Conservation (phyloP, 108 stramenopile genomes). For the Cyclotella choctawhatcheeana region DNA sequence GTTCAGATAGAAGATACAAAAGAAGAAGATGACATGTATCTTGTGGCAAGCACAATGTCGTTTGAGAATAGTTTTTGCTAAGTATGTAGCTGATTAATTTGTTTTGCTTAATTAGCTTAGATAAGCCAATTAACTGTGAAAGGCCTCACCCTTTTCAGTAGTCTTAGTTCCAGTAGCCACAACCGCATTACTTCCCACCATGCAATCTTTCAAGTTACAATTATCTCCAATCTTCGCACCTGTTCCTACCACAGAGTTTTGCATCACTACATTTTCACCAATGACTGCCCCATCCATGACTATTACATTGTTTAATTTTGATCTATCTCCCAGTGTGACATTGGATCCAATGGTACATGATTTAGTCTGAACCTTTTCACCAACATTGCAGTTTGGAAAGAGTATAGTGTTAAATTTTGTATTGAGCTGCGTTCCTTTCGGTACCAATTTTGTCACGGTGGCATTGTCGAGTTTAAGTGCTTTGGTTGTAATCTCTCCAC, state of each 20-base stretch:
- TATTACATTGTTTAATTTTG: conserved; percentile 85
- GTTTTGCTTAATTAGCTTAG: too few relatives aligned
- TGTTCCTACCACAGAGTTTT: conserved; percentile 75
- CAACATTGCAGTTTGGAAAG: conserved; percentile 55
- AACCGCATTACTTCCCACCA: conserved; percentile 53
- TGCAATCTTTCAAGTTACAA: conserved; percentile 87
- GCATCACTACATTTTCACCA: conserved; percentile 74
- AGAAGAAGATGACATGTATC: conserved; percentile 16
- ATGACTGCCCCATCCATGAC: conserved; percentile 79
- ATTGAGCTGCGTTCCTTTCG: conserved; percentile 44
- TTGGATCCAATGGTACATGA: conserved; percentile 68
- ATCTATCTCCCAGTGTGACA: conserved; percentile 64
- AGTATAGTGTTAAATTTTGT: conserved; percentile 74
- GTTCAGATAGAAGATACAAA: too few relatives aligned
- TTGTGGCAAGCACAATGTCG: not conserved
- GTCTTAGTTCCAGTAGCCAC: conserved; percentile 9
- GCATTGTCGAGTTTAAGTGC: conserved; percentile 30
- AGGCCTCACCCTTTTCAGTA: conserved; percentile 71
- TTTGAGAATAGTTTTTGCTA: too few relatives aligned
- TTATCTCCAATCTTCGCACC: conserved; percentile 76
- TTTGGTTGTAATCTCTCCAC: conserved; percentile 67
- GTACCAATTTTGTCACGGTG: conserved; percentile 16
- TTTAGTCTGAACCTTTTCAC: conserved; percentile 79
- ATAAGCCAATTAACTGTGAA: conserved; percentile 47
- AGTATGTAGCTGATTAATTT: too few relatives aligned